A percentile compares a stretch with the other conserved stretches of the same genome.
Evolutionary conservation across 257 asterid species (phyloP).

Genomic region (Marsdenia floribunda): DNA sequence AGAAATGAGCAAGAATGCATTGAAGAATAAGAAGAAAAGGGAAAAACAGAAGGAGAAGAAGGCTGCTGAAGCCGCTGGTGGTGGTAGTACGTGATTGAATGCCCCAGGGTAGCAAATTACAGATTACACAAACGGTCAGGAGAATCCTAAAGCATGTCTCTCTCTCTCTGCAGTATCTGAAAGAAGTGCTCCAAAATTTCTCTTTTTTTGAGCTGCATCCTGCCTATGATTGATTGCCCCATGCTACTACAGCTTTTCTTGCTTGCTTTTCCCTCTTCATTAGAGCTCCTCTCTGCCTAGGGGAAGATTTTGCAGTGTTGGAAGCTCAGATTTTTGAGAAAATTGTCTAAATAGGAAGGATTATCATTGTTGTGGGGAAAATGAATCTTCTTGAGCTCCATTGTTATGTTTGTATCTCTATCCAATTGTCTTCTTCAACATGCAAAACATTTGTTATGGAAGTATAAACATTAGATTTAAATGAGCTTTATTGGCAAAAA

Average conservation of each 20-base stretch:
- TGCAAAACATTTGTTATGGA: no score
- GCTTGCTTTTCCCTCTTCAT: neutral
- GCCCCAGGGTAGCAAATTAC: neutral
- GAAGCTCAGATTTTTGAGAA: neutral
- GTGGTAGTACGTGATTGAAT: conserved; percentile 2
- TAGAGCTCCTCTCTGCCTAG: neutral
- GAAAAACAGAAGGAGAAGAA: conserved; percentile 83
- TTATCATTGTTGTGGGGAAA: no score
- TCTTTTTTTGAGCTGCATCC: neutral
- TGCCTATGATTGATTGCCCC: neutral
- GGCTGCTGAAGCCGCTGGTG: conserved; percentile 53
- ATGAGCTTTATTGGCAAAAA: no score
- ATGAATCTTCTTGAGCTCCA: neutral
- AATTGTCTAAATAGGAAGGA: no score
- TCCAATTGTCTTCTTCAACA: no score
- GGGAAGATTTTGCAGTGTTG: neutral
- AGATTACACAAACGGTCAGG: neutral
- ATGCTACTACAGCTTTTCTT: neutral
- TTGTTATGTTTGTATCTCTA: no score
- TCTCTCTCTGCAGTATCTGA: neutral
- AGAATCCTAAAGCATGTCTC: neutral
- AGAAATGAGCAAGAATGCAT: conserved; percentile 81
- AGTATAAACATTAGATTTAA: no score
- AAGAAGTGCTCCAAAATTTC: neutral
- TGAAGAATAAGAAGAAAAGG: conserved; percentile 81